Percentiles rank a stretch among this genome's conserved stretches.
These are phyloP conservation scores for Xylariaceae sp. DNA, from an alignment of 2,329 filamentous ascomycete species.

Conservation along the genomic window DNA sequence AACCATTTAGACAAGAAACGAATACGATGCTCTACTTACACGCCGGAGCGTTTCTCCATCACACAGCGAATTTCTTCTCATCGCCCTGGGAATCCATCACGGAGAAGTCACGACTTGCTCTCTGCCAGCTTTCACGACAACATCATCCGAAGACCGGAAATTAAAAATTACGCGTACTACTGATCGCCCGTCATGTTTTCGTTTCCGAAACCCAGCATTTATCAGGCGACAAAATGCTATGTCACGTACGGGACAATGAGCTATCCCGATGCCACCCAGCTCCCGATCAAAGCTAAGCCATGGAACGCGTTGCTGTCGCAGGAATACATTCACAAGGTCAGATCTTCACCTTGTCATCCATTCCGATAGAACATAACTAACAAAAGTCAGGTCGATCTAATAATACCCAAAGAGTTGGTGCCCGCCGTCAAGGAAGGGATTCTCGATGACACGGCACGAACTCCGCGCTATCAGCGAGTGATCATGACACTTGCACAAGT, in stretches of 20 bases:
- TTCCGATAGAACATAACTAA: not conserved
- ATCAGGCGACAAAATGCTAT: conserved; percentile 63
- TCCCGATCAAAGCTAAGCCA: conserved; percentile 67
- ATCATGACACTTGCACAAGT: conserved; percentile 68
- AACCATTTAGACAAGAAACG: not conserved
- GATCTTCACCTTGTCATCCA: not conserved
- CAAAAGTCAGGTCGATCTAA: conserved; percentile 55
- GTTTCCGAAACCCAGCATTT: conserved; percentile 41
- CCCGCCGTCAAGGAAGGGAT: conserved; percentile 51
- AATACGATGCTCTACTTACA: not conserved
- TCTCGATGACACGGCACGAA: conserved; percentile 29
- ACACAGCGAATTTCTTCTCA: not conserved
- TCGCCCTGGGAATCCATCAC: not conserved
- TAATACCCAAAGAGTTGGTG: conserved; percentile 63
- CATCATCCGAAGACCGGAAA: not conserved
- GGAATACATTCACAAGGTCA: conserved; percentile 63
- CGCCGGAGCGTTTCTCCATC: conserved; percentile 6
- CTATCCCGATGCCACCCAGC: conserved; percentile 65
- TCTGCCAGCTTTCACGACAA: not conserved
- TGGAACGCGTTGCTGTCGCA: conserved; percentile 64
- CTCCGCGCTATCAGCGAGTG: conserved; percentile 58
- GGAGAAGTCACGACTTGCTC: not conserved
- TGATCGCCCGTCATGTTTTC: conserved; percentile 39
- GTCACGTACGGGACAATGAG: conserved; percentile 64
- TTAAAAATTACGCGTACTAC: not conserved